Evolutionary conservation across 2,329 filamentous ascomycete species (phyloP).

Genomic region (Hortaea sp.): DNA sequence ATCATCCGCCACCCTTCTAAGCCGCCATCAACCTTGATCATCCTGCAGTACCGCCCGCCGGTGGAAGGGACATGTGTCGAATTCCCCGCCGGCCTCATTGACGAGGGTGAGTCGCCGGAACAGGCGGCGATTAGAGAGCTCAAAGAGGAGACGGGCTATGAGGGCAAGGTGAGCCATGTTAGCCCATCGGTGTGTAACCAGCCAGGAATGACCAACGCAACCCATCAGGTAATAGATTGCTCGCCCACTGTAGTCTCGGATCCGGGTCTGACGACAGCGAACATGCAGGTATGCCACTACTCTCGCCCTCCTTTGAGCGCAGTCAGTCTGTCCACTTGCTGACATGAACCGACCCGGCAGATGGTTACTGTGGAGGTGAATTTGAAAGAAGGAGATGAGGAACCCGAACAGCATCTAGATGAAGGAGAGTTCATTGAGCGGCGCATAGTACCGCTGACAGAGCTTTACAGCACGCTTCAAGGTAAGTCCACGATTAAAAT

Average conservation of each 20-base stretch:
- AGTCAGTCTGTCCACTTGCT: too few species aligned
- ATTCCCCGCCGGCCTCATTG: constrained; percentile 50
- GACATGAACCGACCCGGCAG: constrained; percentile 6
- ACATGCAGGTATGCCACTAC: constrained; percentile 39
- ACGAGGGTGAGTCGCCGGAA: constrained; percentile 46
- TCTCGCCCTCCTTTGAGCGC: too few species aligned
- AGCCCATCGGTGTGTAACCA: constrained; percentile 54
- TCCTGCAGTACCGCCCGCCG: constrained; percentile 50
- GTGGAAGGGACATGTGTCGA: constrained; percentile 50
- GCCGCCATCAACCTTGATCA: constrained; percentile 43
- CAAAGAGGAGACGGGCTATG: constrained; percentile 53
- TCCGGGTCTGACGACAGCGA: constrained; percentile 50
- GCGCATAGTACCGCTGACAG: constrained; percentile 47
- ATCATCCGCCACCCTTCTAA: constrained; percentile 40
- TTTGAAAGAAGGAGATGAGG: constrained; percentile 38
- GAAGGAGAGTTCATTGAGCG: constrained; percentile 53
- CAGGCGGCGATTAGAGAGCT: constrained; percentile 49
- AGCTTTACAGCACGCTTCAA: constrained; percentile 46
- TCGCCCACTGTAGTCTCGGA: constrained; percentile 59
- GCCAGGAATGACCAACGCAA: constrained; percentile 34
- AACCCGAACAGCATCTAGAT: constrained; percentile 49
- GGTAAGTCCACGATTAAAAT: constrained; percentile 18
- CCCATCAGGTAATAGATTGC: constrained; percentile 33
- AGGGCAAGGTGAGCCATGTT: constrained; percentile 38
- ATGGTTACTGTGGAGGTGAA: constrained; percentile 50